Conservation (phyloP, 805 yeast genomes). For the Metschnikowia continentalis region DNA sequence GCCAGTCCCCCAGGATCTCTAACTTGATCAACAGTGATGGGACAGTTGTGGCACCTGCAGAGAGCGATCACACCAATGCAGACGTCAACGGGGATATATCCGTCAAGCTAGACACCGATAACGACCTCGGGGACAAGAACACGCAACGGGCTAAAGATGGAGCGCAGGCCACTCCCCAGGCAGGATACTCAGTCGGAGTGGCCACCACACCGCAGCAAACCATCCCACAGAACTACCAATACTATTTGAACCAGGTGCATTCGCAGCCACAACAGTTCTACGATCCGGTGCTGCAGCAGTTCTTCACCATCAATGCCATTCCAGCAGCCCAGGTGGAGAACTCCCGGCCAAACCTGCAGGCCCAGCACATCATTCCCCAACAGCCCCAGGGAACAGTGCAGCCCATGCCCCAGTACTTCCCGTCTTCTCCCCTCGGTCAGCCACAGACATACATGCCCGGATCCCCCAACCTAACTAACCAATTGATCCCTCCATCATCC, state of each 20-base stretch:
- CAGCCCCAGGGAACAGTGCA: conserved; percentile 3
- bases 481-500: conserved; percentile 5
- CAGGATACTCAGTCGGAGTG: conserved; percentile 2
- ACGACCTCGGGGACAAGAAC: not conserved
- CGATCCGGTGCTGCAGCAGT: conserved; percentile 43
- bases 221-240: conserved; percentile 19
- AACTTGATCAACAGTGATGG: conserved; percentile 45
- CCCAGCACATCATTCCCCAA: not conserved
- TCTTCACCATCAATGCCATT: conserved; percentile 35
- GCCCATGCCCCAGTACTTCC: conserved; percentile 35
- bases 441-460: conserved; percentile 8
- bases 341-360: conserved; percentile 21
- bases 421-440: conserved; percentile 28
- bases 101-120: not conserved
- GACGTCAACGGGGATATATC: conserved; percentile 12
- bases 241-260: conserved; percentile 19
- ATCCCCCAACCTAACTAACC: conserved; percentile 10
- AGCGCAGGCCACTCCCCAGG: not conserved
- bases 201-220: conserved; percentile 15
- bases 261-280: conserved; percentile 39
- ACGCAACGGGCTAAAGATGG: not conserved
- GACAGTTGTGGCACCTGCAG: conserved; percentile 40
- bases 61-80: conserved; percentile 16
- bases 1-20: conserved; percentile 33
- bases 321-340: conserved; percentile 24